Evolutionary conservation across 179 eudicot genomes (phyloP).

Genomic region (Beta lomatogona): DNA sequence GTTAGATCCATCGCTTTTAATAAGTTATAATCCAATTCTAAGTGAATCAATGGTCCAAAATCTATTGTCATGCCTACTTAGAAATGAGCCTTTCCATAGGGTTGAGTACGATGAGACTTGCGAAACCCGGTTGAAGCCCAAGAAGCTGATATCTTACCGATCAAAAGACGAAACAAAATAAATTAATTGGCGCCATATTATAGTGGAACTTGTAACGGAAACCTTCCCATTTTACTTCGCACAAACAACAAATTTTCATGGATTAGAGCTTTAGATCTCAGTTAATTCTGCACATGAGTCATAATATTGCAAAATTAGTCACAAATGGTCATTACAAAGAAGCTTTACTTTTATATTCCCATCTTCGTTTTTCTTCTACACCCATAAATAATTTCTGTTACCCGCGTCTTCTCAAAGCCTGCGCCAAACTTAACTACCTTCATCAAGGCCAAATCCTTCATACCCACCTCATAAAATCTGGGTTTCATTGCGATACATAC

Average conservation of each 20-base stretch:
- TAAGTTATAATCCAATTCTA: too few relatives aligned
- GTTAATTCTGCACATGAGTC: constrained; percentile 17
- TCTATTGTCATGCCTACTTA: too few relatives aligned
- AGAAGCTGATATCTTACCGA: too few relatives aligned
- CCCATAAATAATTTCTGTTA: constrained; percentile 52
- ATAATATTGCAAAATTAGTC: constrained; percentile 39
- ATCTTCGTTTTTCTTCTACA: constrained; percentile 47
- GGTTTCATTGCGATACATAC: constrained; percentile 44
- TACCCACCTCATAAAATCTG: constrained; percentile 63
- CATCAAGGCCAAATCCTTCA: constrained; percentile 61
- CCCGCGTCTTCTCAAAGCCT: constrained; percentile 73
- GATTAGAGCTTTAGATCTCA: constrained; percentile 7
- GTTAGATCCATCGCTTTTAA: too few relatives aligned
- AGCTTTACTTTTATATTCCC: constrained; percentile 51
- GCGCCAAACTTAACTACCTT: constrained; percentile 43
- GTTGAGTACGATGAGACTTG: too few relatives aligned
- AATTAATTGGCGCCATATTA: too few relatives aligned
- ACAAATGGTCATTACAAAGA: constrained; percentile 54
- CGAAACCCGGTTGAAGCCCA: too few relatives aligned
- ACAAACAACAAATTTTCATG: not conserved
- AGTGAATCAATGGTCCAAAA: too few relatives aligned
- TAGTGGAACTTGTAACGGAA: too few relatives aligned
- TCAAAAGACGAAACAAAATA: too few relatives aligned
- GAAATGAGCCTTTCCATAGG: too few relatives aligned
- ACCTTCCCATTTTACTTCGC: not conserved